These are phyloP conservation scores for Penicillium griseofulvum DNA, from an alignment of 2,329 filamentous ascomycete species.

Conservation along the genomic window DNA sequence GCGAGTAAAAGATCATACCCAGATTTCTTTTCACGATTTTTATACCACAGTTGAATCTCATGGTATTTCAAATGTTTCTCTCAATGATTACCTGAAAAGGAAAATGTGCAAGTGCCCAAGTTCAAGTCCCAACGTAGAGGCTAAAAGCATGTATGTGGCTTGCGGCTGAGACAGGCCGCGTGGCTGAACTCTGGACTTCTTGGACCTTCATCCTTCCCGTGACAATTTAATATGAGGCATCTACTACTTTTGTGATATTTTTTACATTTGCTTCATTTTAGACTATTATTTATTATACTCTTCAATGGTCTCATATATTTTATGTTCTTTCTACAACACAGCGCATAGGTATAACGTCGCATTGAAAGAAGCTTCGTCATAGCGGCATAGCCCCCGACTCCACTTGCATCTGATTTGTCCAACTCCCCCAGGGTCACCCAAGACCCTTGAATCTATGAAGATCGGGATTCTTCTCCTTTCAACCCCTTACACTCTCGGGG, in stretches of 20 bases:
- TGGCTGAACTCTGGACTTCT: not conserved
- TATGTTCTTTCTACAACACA: not conserved
- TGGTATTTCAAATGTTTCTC: constrained; percentile 1
- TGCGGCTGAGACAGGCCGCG: not conserved
- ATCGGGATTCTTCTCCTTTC: not conserved
- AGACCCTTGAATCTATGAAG: not conserved
- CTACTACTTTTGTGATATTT: not conserved
- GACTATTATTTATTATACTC: not conserved
- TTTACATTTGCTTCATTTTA: not conserved
- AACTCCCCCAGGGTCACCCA: not conserved
- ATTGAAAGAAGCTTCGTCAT: constrained; percentile 6
- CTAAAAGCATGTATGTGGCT: no score
- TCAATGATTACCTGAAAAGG: not conserved
- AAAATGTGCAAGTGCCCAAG: constrained; percentile 1
- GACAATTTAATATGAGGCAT: not conserved
- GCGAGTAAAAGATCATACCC: constrained; percentile 29
- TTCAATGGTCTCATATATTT: not conserved
- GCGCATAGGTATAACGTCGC: not conserved
- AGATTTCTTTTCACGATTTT: constrained; percentile 14
- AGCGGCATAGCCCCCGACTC: not conserved
- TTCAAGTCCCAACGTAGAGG: not conserved
- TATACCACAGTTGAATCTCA: constrained; percentile 8
- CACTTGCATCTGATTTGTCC: constrained; percentile 1
- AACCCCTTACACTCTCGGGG: not conserved
- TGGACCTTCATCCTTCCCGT: not conserved